These are phyloP conservation scores for Metarhizium rileyi DNA, from an alignment of 2,329 filamentous ascomycete genomes.

Conservation along the genomic window DNA sequence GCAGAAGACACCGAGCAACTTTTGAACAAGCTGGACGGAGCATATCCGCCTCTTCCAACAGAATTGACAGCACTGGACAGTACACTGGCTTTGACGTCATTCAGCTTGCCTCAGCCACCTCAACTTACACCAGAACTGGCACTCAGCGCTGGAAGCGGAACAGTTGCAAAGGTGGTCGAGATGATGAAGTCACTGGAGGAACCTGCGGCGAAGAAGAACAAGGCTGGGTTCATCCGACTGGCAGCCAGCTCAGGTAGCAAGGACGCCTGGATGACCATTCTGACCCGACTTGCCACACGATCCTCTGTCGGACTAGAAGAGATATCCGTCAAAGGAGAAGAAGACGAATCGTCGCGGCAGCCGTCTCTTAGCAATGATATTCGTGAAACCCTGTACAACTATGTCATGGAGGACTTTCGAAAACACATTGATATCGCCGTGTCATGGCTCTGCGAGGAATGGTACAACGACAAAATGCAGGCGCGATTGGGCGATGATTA, in stretches of 20 bases:
- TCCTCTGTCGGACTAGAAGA: conserved; percentile 62
- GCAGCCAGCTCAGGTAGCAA: conserved; percentile 76
- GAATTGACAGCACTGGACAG: conserved; percentile 21
- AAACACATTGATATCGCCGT: conserved; percentile 83
- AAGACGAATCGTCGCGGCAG: conserved; percentile 31
- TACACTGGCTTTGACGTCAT: conserved; percentile 61
- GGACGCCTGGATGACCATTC: conserved; percentile 84
- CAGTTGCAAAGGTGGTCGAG: conserved; percentile 66
- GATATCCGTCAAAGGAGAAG: conserved; percentile 47
- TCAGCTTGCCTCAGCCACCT: conserved; percentile 69
- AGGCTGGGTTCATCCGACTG: conserved; percentile 70
- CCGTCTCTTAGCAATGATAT: conserved; percentile 57
- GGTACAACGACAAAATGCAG: conserved; percentile 73
- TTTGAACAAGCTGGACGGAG: conserved; percentile 64
- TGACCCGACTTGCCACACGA: conserved; percentile 77
- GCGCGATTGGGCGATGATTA: conserved; percentile 34
- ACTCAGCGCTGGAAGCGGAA: conserved; percentile 62
- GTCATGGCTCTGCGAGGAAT: conserved; percentile 93
- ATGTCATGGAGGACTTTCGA: conserved; percentile 87
- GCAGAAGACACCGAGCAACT: conserved; percentile 71
- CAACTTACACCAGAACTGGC: conserved; percentile 62
- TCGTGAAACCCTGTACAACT: conserved; percentile 70
- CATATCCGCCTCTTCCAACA: conserved; percentile 38
- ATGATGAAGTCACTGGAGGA: conserved; percentile 69
- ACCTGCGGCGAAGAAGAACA: conserved; percentile 47